Evolutionary conservation across 2,329 filamentous ascomycete species (phyloP).

Genomic region (Aspergillus ustus): DNA sequence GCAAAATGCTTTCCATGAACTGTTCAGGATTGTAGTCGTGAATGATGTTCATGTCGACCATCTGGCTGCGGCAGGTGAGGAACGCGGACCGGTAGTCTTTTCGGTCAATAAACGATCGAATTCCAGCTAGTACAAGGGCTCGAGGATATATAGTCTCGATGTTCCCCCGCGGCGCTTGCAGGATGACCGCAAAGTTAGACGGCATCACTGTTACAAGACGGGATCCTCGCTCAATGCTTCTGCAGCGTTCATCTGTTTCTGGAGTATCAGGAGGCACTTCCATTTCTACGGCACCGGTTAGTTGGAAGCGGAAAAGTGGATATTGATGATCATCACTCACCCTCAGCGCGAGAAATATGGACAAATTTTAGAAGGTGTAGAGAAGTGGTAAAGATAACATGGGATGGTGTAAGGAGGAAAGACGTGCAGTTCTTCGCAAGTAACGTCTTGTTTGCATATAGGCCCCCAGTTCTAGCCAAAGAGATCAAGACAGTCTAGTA

Average conservation of each 20-base stretch:
- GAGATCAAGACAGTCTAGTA: constrained; percentile 60
- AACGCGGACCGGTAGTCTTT: constrained; percentile 86
- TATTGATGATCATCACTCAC: constrained; percentile 49
- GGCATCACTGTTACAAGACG: constrained; percentile 88
- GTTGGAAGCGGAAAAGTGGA: neutral
- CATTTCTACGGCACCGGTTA: constrained; percentile 61
- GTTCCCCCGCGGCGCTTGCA: constrained; percentile 97
- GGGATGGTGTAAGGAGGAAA: constrained; percentile 77
- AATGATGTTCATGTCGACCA: constrained; percentile 97
- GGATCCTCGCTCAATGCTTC: constrained; percentile 88
- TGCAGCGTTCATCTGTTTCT: constrained; percentile 87
- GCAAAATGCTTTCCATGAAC: constrained; percentile 74
- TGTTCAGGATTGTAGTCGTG: constrained; percentile 90
- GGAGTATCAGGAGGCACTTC: constrained; percentile 86
- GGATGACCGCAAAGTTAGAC: constrained; percentile 78
- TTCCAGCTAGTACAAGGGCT: constrained; percentile 88
- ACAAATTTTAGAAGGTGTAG: constrained; percentile 94
- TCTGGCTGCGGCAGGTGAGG: constrained; percentile 83
- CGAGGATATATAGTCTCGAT: constrained; percentile 93
- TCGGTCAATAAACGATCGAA: constrained; percentile 77
- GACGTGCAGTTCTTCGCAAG: constrained; percentile 90
- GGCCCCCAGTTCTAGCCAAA: constrained; percentile 73
- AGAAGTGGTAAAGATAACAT: constrained; percentile 90
- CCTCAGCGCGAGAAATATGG: constrained; percentile 70
- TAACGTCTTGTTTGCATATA: constrained; percentile 76